Percentiles rank a stretch among this genome's conserved stretches.
phyloP scores from a whole-genome alignment of 208 protist species.

The Leishmania mexicana region DNA sequence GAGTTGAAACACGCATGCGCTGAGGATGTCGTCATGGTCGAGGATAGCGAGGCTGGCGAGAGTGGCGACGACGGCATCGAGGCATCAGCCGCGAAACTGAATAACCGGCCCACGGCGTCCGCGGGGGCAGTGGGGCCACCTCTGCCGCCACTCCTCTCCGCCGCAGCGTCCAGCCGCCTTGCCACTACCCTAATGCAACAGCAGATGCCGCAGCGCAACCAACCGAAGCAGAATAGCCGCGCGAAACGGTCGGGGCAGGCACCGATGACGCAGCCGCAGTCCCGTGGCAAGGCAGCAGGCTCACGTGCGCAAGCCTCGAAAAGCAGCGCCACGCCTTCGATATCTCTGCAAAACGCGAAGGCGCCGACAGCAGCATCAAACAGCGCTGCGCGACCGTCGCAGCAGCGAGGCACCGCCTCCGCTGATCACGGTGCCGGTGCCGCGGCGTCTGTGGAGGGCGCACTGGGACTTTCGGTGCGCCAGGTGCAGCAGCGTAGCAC shows the following conservation, averaged over 20 bases:
- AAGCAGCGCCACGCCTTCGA: neutral
- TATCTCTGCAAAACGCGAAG: neutral
- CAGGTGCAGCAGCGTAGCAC: neutral
- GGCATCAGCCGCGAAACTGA: neutral
- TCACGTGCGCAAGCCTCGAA: neutral
- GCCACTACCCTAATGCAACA: neutral
- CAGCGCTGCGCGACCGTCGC: neutral
- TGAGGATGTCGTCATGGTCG: neutral
- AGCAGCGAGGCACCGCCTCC: neutral
- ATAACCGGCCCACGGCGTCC: neutral
- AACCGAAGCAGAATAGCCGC: neutral
- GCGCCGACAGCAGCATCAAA: neutral
- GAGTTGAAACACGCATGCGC: neutral
- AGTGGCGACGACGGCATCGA: neutral
- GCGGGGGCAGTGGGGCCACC: neutral
- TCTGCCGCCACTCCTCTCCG: neutral
- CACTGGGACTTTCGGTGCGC: neutral
- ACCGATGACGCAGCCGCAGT: neutral
- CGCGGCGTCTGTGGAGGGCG: neutral
- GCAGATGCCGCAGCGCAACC: neutral
- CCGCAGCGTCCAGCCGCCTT: neutral
- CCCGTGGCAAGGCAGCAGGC: neutral
- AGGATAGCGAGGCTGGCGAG: neutral
- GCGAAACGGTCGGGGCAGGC: neutral
- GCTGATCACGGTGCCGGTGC: neutral